Evolutionary conservation across 768 basidiomycete genomes (phyloP).

Genomic region (Suillus placidus): DNA sequence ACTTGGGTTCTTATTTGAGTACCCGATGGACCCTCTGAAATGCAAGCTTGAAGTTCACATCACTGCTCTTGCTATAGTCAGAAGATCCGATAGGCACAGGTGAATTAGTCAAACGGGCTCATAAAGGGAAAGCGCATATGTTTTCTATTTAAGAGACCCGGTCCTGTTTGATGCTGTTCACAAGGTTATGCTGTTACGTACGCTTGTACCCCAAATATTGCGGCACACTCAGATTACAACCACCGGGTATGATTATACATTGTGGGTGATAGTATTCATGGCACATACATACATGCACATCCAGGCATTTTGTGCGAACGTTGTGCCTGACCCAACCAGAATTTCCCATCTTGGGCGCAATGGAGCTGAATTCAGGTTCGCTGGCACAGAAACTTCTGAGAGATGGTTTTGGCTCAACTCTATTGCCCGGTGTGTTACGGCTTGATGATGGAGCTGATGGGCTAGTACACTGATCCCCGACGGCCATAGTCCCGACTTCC

Average conservation of each 20-base stretch:
- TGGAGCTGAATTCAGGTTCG: background rate
- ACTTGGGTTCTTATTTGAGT: background rate
- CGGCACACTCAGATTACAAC: background rate
- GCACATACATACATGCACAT: background rate
- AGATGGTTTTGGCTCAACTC: background rate
- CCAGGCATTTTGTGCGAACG: background rate
- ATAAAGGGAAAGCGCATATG: background rate
- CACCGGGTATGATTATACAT: background rate
- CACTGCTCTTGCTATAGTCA: background rate
- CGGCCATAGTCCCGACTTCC: background rate
- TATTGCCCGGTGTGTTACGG: background rate
- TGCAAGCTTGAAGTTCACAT: background rate
- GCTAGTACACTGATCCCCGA: too few species aligned
- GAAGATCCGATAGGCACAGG: background rate
- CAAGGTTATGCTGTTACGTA: background rate
- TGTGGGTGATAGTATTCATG: background rate
- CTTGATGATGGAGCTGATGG: background rate
- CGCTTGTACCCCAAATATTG: background rate
- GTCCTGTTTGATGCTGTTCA: background rate
- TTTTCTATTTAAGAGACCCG: background rate
- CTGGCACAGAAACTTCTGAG: background rate
- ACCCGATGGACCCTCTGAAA: background rate
- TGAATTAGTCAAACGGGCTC: background rate
- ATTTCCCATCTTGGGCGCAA: background rate
- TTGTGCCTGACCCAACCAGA: background rate